Conservation (phyloP, 2,329 filamentous ascomycete genomes). For the Botrytis sinoallii region DNA sequence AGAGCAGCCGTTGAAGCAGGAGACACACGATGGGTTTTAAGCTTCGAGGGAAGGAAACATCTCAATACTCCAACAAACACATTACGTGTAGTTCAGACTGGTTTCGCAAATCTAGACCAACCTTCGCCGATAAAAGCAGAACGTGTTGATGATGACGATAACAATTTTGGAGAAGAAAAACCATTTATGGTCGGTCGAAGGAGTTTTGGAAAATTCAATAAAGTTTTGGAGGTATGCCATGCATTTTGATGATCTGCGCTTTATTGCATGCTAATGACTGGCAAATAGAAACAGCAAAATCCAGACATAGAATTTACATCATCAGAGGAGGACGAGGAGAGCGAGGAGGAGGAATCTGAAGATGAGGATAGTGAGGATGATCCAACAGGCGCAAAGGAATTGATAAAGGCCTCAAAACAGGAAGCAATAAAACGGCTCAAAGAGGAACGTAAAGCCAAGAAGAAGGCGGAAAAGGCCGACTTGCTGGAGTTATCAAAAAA, state of each 20-base stretch:
- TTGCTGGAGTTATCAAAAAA: slow-evolving; percentile 53
- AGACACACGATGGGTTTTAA: slow-evolving; percentile 75
- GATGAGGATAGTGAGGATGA: slow-evolving; percentile 33
- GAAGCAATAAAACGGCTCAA: slow-evolving; percentile 44
- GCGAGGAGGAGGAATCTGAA: slow-evolving; percentile 29
- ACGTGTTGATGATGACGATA: slow-evolving; percentile 32
- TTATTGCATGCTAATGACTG: slow-evolving; percentile 19
- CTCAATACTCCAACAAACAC: slow-evolving; percentile 36
- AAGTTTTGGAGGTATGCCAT: slow-evolving; percentile 37
- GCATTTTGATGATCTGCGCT: not conserved
- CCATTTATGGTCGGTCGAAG: slow-evolving; percentile 42
- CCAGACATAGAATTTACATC: slow-evolving; percentile 38
- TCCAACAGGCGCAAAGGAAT: slow-evolving; percentile 44
- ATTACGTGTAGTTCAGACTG: slow-evolving; percentile 59
- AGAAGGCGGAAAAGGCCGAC: slow-evolving; percentile 48
- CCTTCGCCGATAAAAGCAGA: slow-evolving; percentile 23
- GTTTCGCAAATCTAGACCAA: slow-evolving; percentile 51
- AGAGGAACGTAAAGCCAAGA: slow-evolving; percentile 46
- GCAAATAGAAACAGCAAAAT: slow-evolving; percentile 41
- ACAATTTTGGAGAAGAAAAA: slow-evolving; percentile 33
- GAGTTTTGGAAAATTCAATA: slow-evolving; percentile 50
- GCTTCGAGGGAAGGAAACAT: slow-evolving; percentile 45
- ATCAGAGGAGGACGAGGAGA: slow-evolving; percentile 35
- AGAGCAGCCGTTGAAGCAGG: slow-evolving; percentile 59
- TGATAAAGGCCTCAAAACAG: slow-evolving; percentile 46